These are phyloP conservation scores for Dalechampia spathulata DNA, from an alignment of 441 rosid genomes.

Conservation along the genomic window DNA sequence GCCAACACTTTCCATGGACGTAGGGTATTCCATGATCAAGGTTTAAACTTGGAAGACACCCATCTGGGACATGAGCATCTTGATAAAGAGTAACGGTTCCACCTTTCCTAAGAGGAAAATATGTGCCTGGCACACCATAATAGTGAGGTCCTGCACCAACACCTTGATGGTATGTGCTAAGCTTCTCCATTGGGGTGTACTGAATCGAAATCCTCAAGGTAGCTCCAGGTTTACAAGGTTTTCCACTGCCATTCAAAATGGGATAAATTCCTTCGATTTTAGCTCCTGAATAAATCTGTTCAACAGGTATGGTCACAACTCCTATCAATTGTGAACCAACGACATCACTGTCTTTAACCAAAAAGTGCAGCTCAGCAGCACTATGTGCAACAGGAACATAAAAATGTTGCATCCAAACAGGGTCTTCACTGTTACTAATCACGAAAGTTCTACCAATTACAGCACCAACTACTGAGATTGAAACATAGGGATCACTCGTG, in stretches of 20 bases:
- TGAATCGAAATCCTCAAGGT: constrained; percentile 59
- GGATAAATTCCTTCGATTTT: constrained; percentile 65
- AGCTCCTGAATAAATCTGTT: constrained; percentile 59
- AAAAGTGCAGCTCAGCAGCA: constrained; percentile 77
- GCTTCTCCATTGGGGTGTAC: constrained; percentile 58
- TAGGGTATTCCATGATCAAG: constrained; percentile 64
- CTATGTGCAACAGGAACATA: constrained; percentile 82
- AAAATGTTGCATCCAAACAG: constrained; percentile 88
- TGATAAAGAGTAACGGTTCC: constrained; percentile 83
- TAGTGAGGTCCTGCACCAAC: constrained; percentile 88
- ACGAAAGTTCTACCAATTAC: constrained; percentile 81
- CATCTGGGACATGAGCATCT: constrained; percentile 94
- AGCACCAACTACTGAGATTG: constrained; percentile 53
- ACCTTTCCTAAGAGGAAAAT: constrained; percentile 91
- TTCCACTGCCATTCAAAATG: constrained; percentile 47
- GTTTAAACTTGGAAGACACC: constrained; percentile 51
- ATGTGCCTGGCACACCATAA: constrained; percentile 83
- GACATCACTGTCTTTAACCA: constrained; percentile 90
- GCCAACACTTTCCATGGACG: constrained; percentile 92
- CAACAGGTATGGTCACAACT: constrained; percentile 65
- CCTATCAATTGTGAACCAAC: constrained; percentile 92
- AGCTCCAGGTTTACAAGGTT: constrained; percentile 87
- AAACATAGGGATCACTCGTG: constrained; percentile 94
- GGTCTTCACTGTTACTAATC: constrained; percentile 77
- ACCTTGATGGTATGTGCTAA: constrained; percentile 65